Evolutionary conservation across 2,329 filamentous ascomycete species (phyloP).

Genomic region (Aspergillus proliferans): DNA sequence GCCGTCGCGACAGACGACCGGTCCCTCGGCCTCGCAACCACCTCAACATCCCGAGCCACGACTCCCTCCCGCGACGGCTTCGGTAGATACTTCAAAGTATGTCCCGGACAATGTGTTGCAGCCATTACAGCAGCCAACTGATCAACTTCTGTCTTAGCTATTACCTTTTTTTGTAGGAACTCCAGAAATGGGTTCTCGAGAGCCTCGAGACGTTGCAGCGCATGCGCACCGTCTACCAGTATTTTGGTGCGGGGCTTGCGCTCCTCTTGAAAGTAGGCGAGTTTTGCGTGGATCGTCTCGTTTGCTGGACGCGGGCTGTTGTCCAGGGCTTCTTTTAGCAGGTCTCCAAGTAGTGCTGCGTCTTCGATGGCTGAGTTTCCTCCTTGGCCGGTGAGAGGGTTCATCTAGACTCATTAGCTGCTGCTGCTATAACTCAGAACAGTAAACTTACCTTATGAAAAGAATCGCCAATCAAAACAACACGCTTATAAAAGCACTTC

Average conservation of each 20-base stretch:
- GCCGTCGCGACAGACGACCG: not conserved
- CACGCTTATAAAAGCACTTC: conserved; percentile 35
- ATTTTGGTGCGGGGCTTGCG: conserved; percentile 1
- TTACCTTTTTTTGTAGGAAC: conserved; percentile 3
- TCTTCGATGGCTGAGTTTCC: conserved; percentile 15
- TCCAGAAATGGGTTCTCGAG: conserved; percentile 4
- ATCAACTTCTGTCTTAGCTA: not conserved
- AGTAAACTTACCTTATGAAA: conserved; percentile 33
- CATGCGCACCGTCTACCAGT: conserved; percentile 1
- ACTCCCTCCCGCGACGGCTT: not conserved
- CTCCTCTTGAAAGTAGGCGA: conserved; percentile 1
- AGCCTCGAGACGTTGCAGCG: conserved; percentile 2
- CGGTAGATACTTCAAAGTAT: conserved; percentile 1
- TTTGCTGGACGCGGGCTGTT: not conserved
- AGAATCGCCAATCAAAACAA: conserved; percentile 38
- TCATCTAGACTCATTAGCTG: conserved; percentile 4
- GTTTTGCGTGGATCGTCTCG: not conserved
- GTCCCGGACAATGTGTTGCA: not conserved
- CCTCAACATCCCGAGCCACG: not conserved
- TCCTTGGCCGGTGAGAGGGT: conserved; percentile 14
- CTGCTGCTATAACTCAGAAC: not conserved
- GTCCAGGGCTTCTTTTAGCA: conserved; percentile 5
- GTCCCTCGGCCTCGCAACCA: not conserved
- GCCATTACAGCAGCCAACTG: not conserved
- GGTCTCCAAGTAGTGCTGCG: conserved; percentile 7